Conservation (phyloP, 139 green algal genomes). For the Chlorella vulgaris region DNA sequence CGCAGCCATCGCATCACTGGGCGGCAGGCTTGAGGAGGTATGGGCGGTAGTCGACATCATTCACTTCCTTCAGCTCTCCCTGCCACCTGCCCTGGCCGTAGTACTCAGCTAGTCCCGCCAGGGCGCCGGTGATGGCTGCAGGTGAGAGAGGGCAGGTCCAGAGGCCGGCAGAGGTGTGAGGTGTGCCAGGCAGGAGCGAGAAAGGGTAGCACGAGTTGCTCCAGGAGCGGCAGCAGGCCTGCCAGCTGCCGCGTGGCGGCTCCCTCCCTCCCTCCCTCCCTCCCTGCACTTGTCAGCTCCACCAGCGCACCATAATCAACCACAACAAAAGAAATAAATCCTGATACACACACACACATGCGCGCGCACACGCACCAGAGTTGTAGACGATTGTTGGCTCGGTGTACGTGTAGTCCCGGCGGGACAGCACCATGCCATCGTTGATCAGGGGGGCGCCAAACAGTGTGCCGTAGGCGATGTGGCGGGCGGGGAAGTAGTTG, state of each 20-base stretch:
- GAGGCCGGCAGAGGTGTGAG: too few species aligned
- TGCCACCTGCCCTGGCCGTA: neutral
- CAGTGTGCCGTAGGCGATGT: slow-evolving; percentile 43
- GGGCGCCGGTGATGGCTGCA: slow-evolving; percentile 25
- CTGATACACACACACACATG: neutral
- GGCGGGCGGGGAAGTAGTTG: slow-evolving; percentile 16
- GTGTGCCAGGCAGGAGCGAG: too few species aligned
- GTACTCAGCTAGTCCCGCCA: slow-evolving; percentile 31
- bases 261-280: too few species aligned
- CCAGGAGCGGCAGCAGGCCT: too few species aligned
- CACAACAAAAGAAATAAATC: neutral
- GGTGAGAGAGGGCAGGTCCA: neutral
- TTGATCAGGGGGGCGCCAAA: slow-evolving; percentile 35
- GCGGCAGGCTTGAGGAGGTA: slow-evolving; percentile 1
- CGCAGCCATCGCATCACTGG: too few species aligned
- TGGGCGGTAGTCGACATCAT: neutral
- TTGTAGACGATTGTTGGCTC: slow-evolving; percentile 31
- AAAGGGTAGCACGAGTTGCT: too few species aligned
- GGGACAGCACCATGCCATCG: slow-evolving; percentile 21
- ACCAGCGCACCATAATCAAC: too few species aligned
- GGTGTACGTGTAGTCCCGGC: slow-evolving; percentile 45
- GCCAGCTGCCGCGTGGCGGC: too few species aligned
- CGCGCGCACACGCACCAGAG: neutral
- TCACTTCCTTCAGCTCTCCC: slow-evolving; percentile 17
- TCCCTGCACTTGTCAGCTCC: too few species aligned